Evolutionary conservation across 345 rosid species (phyloP).

Genomic region (Excoecaria cochinchinensis): DNA sequence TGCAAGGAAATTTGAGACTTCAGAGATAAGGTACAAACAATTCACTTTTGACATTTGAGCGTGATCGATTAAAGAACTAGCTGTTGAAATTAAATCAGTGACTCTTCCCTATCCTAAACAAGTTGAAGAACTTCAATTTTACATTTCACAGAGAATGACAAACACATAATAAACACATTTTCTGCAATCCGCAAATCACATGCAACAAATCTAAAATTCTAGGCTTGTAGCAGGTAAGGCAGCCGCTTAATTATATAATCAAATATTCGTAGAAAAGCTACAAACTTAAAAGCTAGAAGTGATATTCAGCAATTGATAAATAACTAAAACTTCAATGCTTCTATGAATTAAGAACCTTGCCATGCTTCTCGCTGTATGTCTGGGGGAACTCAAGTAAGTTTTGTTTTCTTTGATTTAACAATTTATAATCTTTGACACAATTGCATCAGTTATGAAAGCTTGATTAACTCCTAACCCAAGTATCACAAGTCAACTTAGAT

Average conservation of each 20-base stretch:
- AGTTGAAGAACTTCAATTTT: no score
- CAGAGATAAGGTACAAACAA: no score
- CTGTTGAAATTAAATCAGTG: no score
- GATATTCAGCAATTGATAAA: neutral
- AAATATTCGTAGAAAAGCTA: neutral
- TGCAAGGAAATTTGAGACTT: no score
- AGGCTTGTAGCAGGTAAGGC: neutral
- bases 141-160: neutral
- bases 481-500: no score
- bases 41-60: no score
- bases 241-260: neutral
- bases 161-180: neutral
- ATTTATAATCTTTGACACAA: no score
- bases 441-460: no score
- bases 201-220: neutral
- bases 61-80: no score
- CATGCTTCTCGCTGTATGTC: neutral
- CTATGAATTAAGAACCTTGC: neutral
- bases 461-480: no score
- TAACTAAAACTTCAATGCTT: neutral
- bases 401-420: conserved; percentile 62
- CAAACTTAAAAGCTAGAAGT: neutral
- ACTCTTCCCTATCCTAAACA: no score
- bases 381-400: conserved; percentile 36
- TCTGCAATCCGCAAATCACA: neutral